Evolutionary conservation across 305 asterid species (phyloP), one percentile per base, ranked within the genome.

Genomic region (Fraxinus dipetala): DNA sequence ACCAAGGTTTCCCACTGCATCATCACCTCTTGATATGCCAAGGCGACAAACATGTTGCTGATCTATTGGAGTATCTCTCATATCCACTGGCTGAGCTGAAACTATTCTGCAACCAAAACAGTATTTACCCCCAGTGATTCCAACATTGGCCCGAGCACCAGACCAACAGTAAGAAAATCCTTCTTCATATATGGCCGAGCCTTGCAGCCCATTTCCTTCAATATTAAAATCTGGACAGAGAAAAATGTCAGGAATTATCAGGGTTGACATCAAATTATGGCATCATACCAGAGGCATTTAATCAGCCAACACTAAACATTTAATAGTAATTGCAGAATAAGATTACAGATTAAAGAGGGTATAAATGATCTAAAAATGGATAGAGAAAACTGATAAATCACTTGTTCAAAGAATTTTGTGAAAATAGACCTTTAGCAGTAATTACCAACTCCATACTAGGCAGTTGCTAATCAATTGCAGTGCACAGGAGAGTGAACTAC

Each of bases 121-220:
- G 83, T 88, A 91, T 69, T 87, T 91, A 22, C 95, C 95, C 72
- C 89, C 82, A n/a, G 26, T 87, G 76, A 92, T 86, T 78, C 96
- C 96, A 4, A 84, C 77, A 84, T 86, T 90, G 61, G 92, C 91
- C 70, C 94, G 90, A 77, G 94, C 94, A 84, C 94, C 96, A 70
- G 96, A 92, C 94, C 96, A 92, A 79, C 94, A 92, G 78, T 90
- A 92, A 69, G 90, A 89, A 87, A 92, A 92, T 36, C 90, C 93
- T 4, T 86, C 85, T 81, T 89, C 91, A 78, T 82, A 70, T 45
- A 89, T 90, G 16, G 90, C 91, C 30, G 90, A 90, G 76, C 93
- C 91, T 76, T 32, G 87, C 28, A 88, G 89, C 34, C 95, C 95
- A 82, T 88, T 85, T 69, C 82, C 86, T 85, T 85, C 88, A 40